Percentiles rank a stretch among this genome's conserved stretches.
phyloP scores from a whole-genome alignment of 768 basidiomycete genomes.

The Hygrocybe punicea region DNA sequence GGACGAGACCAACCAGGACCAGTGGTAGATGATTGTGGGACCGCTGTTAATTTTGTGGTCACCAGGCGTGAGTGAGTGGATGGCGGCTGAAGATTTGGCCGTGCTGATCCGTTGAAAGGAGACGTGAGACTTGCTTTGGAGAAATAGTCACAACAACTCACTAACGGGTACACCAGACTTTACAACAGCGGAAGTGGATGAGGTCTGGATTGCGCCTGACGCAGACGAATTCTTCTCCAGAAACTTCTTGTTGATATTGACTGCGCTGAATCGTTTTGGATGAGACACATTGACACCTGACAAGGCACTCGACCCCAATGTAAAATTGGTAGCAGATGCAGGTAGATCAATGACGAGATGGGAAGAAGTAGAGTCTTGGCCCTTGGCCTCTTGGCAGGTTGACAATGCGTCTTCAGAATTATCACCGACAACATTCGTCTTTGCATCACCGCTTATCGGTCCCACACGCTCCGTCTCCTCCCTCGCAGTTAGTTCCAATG shows the following conservation, averaged over 20 bases:
- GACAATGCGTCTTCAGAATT: not conserved
- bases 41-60: constrained; percentile 79
- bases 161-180: constrained; percentile 54
- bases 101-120: constrained; percentile 40
- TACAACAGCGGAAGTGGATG: constrained; percentile 40
- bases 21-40: constrained; percentile 52
- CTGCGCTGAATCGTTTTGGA: constrained; percentile 82
- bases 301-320: constrained; percentile 31
- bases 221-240: constrained; percentile 80
- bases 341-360: not conserved
- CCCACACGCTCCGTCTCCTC: constrained; percentile 33
- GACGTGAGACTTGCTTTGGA: constrained; percentile 9
- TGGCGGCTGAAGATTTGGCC: constrained; percentile 54
- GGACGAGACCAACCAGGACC: constrained; percentile 78
- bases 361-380: not conserved
- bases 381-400: not conserved
- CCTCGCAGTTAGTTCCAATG: constrained; percentile 41
- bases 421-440: not conserved
- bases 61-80: constrained; percentile 75
- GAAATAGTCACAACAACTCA: constrained; percentile 32
- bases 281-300: constrained; percentile 42
- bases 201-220: constrained; percentile 44
- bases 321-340: not conserved
- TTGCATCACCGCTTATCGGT: constrained; percentile 12
- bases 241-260: constrained; percentile 96